Evolutionary conservation across 208 protist species (phyloP).

Genomic region (Crithidia acanthocephali): DNA sequence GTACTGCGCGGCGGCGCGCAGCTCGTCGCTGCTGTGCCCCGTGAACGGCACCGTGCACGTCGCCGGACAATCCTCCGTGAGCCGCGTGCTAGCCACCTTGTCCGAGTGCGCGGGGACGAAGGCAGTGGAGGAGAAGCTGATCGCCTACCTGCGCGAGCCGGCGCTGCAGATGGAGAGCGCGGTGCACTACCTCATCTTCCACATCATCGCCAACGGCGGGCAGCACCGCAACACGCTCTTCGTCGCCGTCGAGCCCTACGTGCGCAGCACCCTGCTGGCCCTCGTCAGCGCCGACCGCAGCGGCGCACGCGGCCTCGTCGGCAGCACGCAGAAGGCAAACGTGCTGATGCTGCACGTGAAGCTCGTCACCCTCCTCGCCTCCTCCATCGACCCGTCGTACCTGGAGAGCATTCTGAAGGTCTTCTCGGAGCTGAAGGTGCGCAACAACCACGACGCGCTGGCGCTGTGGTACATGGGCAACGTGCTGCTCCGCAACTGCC

Average conservation of each 20-base stretch:
- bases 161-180: constrained; percentile 77
- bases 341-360: constrained; percentile 91
- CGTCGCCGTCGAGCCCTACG: constrained; percentile 84
- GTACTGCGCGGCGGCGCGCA: constrained; percentile 71
- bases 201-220: constrained; percentile 86
- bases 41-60: constrained; percentile 86
- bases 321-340: constrained; percentile 86
- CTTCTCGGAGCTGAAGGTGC: constrained; percentile 74
- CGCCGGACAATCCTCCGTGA: constrained; percentile 65
- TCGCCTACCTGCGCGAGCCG: constrained; percentile 77
- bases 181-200: constrained; percentile 85
- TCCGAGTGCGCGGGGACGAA: constrained; percentile 84
- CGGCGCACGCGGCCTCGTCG: constrained; percentile 48
- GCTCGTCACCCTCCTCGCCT: constrained; percentile 75
- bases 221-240: constrained; percentile 87
- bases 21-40: constrained; percentile 67
- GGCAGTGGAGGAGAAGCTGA: constrained; percentile 72
- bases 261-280: constrained; percentile 83
- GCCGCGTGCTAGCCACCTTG: constrained; percentile 78
- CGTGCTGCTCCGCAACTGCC: constrained; percentile 78
- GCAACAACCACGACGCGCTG: constrained; percentile 89
- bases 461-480: constrained; percentile 91
- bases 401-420: constrained; percentile 84
- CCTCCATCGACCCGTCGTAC: constrained; percentile 82
- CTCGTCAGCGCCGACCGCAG: constrained; percentile 73